Conservation (phyloP, 805 yeast species). For the Novakomyces olei region DNA sequence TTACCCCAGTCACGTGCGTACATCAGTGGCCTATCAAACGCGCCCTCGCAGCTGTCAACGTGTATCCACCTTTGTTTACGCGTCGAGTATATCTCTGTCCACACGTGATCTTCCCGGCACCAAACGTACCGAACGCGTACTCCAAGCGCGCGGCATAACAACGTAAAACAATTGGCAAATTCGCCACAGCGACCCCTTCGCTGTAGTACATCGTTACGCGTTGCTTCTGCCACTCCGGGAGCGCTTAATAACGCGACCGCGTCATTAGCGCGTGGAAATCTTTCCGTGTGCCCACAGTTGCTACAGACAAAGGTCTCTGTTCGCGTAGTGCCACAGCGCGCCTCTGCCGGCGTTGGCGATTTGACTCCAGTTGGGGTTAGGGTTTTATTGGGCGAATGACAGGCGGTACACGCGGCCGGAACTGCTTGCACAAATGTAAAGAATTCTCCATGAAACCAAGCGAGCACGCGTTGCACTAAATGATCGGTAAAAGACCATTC, state of each 20-base stretch:
- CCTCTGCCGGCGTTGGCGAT: slow-evolving; percentile 20
- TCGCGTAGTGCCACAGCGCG: slow-evolving; percentile 26
- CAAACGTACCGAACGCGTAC: slow-evolving; percentile 49
- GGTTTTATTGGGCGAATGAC: not conserved
- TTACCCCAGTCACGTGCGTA: not conserved
- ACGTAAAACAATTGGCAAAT: slow-evolving; percentile 66
- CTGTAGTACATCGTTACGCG: too few relatives aligned
- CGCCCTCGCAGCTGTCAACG: slow-evolving; percentile 14
- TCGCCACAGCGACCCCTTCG: slow-evolving; percentile 81
- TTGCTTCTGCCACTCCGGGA: too few relatives aligned
- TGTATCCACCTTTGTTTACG: slow-evolving; percentile 57
- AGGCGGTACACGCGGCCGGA: not conserved
- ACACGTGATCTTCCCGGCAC: slow-evolving; percentile 86
- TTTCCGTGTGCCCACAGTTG: slow-evolving; percentile 23
- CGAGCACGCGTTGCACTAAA: slow-evolving; percentile 16
- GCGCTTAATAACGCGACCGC: slow-evolving; percentile 37
- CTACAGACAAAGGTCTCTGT: slow-evolving; percentile 34
- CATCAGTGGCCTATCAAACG: not conserved
- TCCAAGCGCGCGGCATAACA: slow-evolving; percentile 46
- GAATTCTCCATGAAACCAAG: slow-evolving; percentile 56
- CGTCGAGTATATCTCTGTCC: slow-evolving; percentile 73
- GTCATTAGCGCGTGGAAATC: slow-evolving; percentile 62
- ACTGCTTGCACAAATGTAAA: slow-evolving; percentile 57
- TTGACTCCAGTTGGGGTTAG: slow-evolving; percentile 18
- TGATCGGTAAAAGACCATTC: slow-evolving; percentile 30